A percentile compares a stretch with the other conserved stretches of the same genome.
These are phyloP conservation scores for Comarum palustre DNA, from an alignment of 306 rosid species.

Conservation along the genomic window DNA sequence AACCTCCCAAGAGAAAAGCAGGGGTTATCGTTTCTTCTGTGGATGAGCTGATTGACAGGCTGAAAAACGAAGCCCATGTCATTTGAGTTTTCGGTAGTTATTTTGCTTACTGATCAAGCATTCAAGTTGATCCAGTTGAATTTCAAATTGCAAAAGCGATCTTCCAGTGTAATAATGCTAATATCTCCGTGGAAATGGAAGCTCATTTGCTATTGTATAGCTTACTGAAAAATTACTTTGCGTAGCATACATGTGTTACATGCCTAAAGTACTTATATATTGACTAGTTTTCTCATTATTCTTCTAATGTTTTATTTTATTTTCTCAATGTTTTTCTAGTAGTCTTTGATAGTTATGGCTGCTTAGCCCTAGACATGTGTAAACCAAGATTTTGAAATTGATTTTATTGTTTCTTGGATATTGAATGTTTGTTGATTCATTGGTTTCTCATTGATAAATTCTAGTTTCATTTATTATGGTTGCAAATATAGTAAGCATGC, in stretches of 20 bases:
- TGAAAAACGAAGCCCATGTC: slow-evolving; percentile 75
- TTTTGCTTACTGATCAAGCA: background rate
- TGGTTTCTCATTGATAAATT: too few species aligned
- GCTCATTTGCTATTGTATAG: slow-evolving; percentile 2
- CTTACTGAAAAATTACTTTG: background rate
- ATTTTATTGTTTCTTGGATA: too few species aligned
- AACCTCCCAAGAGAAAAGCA: slow-evolving; percentile 92
- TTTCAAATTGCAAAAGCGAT: background rate
- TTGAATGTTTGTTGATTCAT: too few species aligned
- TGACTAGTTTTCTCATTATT: too few species aligned
- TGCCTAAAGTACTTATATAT: background rate
- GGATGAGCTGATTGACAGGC: slow-evolving; percentile 82
- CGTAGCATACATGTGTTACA: background rate
- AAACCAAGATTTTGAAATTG: too few species aligned
- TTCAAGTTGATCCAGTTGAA: background rate
- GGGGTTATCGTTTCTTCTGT: slow-evolving; percentile 79
- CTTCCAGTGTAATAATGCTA: slow-evolving; percentile 13
- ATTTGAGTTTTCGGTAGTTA: slow-evolving; percentile 34
- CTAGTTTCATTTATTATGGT: too few species aligned
- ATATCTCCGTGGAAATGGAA: background rate
- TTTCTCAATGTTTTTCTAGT: too few species aligned
- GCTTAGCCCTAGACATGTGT: too few species aligned
- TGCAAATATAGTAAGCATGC: too few species aligned
- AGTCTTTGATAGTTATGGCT: too few species aligned
- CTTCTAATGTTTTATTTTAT: too few species aligned